Percentiles rank a stretch among this genome's conserved stretches.
phyloP scores from a whole-genome alignment of 345 rosid genomes.

The Aethionema arabicum region DNA sequence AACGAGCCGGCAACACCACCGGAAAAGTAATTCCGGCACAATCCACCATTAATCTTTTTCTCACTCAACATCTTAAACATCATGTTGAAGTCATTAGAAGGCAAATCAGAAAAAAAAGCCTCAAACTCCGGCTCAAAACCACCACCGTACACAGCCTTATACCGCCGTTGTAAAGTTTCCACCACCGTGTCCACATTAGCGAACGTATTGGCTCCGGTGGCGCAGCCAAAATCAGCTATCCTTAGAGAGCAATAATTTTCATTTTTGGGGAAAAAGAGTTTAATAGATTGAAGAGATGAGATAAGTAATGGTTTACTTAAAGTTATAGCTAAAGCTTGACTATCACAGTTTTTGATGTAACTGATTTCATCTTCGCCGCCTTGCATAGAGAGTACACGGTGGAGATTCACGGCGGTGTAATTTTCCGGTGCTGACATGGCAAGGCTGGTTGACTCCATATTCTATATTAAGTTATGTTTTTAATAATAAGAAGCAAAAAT shows the following conservation, averaged over 20 bases:
- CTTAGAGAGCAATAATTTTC: constrained; percentile 34
- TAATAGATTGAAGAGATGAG: constrained; percentile 43
- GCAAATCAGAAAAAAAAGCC: constrained; percentile 57
- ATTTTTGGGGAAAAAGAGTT: constrained; percentile 25
- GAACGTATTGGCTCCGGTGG: constrained; percentile 56
- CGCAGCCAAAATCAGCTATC: constrained; percentile 60
- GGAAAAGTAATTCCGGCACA: constrained; percentile 35
- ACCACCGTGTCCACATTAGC: constrained; percentile 46
- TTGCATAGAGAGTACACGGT: constrained; percentile 54
- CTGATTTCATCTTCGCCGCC: constrained; percentile 58
- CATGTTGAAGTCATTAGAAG: constrained; percentile 58
- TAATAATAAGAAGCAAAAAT: neutral
- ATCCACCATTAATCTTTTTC: constrained; percentile 17
- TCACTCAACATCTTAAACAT: constrained; percentile 40
- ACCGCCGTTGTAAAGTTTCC: constrained; percentile 41
- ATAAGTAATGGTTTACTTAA: constrained; percentile 55
- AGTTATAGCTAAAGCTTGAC: constrained; percentile 52
- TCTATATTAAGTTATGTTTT: neutral
- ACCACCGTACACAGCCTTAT: constrained; percentile 33
- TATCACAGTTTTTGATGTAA: constrained; percentile 55
- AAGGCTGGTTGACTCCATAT: constrained; percentile 38
- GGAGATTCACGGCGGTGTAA: constrained; percentile 39
- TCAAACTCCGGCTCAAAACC: constrained; percentile 48
- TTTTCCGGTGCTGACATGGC: constrained; percentile 26
- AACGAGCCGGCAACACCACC: constrained; percentile 62